A percentile compares a stretch with the other conserved stretches of the same genome.
Evolutionary conservation across 2,329 filamentous ascomycete genomes (phyloP).

Genomic region (Aspergillus udagawae): DNA sequence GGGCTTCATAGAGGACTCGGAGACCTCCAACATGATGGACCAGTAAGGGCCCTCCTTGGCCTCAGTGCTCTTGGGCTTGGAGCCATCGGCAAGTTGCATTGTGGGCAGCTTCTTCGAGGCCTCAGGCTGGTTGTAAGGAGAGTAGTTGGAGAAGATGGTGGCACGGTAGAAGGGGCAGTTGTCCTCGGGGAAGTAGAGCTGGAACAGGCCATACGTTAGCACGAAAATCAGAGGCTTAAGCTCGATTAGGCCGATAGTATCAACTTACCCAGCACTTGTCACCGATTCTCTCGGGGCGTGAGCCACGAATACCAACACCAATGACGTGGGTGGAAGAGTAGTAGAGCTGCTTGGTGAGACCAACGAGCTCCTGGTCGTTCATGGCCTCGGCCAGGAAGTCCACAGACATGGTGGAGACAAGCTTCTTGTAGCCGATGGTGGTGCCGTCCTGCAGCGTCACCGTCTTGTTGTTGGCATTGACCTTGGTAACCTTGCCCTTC

Average conservation of each 20-base stretch:
- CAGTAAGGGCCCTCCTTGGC: slow-evolving; percentile 91
- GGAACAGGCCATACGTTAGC: not conserved
- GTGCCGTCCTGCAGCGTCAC: slow-evolving; percentile 81
- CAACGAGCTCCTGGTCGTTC: slow-evolving; percentile 78
- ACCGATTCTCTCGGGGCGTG: slow-evolving; percentile 88
- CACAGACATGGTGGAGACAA: slow-evolving; percentile 94
- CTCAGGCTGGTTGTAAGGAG: slow-evolving; percentile 92
- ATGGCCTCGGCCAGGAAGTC: slow-evolving; percentile 84
- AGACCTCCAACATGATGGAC: slow-evolving; percentile 99
- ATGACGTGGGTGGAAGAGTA: slow-evolving; percentile 98
- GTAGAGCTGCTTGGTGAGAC: slow-evolving; percentile 83
- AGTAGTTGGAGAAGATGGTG: slow-evolving; percentile 99
- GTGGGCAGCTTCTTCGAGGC: slow-evolving; percentile 80
- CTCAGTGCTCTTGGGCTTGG: slow-evolving; percentile 67
- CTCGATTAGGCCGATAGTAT: not conserved
- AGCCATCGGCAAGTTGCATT: slow-evolving; percentile 78
- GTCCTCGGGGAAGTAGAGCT: slow-evolving; percentile 98
- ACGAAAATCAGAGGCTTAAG: not conserved
- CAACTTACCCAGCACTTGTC: slow-evolving; percentile 92
- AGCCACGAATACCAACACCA: slow-evolving; percentile 88
- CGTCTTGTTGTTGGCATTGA: slow-evolving; percentile 79
- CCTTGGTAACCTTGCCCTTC: slow-evolving; percentile 75
- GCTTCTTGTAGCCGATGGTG: slow-evolving; percentile 84
- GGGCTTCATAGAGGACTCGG: slow-evolving; percentile 91
- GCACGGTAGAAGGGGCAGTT: slow-evolving; percentile 99